Conservation (phyloP, 768 basidiomycete species). For the Amanita inopinata region DNA sequence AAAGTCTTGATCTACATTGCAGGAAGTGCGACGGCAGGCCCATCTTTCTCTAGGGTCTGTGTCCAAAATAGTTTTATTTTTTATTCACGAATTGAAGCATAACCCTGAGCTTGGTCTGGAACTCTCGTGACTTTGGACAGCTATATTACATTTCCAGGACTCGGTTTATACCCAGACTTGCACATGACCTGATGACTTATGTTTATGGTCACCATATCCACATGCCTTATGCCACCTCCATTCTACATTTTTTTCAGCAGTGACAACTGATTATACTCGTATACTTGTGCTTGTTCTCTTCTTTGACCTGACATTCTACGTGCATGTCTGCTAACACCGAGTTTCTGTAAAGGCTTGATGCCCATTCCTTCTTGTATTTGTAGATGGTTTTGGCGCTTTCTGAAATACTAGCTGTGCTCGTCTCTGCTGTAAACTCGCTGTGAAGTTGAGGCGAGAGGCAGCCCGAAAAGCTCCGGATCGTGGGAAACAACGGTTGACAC, state of each 20-base stretch:
- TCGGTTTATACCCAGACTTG: not conserved
- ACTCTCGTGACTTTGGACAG: not conserved
- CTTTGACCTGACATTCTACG: not conserved
- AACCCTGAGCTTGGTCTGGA: too few relatives aligned
- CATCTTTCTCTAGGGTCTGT: conserved; percentile 31
- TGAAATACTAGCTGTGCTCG: not conserved
- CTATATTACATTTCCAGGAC: not conserved
- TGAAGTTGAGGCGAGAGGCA: not conserved
- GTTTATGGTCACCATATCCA: too few relatives aligned
- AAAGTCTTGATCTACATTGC: conserved; percentile 22
- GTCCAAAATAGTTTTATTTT: not conserved
- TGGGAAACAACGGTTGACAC: not conserved
- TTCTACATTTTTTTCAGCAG: too few relatives aligned
- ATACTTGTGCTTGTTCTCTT: conserved; percentile 1
- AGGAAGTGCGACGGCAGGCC: conserved; percentile 29
- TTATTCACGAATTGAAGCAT: not conserved
- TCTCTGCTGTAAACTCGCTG: not conserved
- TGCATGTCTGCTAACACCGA: not conserved
- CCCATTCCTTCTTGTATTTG: conserved; percentile 22
- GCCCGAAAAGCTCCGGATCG: conserved; percentile 2
- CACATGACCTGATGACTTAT: not conserved
- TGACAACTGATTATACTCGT: too few relatives aligned
- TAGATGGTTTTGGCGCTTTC: conserved; percentile 14
- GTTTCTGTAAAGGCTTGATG: conserved; percentile 9
- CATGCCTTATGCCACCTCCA: conserved; percentile 1